A percentile compares a stretch with the other conserved stretches of the same genome.
These are phyloP conservation scores for Pseudozyma tsukubaensis DNA, from an alignment of 1,284 basidiomycete species.

Conservation along the genomic window DNA sequence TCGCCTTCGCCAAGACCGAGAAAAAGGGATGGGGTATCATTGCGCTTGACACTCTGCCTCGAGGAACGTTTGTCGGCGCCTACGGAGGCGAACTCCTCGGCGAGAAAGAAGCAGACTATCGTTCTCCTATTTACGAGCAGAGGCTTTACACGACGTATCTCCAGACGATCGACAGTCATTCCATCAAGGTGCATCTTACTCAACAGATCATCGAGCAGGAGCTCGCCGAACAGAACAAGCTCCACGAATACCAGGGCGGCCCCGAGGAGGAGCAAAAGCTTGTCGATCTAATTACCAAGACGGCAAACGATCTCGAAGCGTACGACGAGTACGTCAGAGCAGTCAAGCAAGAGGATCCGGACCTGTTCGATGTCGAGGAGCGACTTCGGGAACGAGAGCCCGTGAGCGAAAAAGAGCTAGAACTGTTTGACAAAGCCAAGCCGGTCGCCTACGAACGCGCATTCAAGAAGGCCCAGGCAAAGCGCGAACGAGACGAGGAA, in stretches of 20 bases:
- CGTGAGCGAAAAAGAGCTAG: not conserved
- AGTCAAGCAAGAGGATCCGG: not conserved
- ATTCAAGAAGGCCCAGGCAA: not conserved
- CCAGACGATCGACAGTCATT: slow-evolving; percentile 82
- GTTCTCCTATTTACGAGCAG: slow-evolving; percentile 79
- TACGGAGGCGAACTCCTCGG: slow-evolving; percentile 86
- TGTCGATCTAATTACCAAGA: slow-evolving; percentile 13
- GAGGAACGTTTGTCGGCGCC: slow-evolving; percentile 81
- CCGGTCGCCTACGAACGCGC: not conserved
- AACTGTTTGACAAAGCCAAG: too few species aligned
- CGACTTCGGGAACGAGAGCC: not conserved
- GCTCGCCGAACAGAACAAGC: slow-evolving; percentile 8
- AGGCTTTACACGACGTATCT: slow-evolving; percentile 82
- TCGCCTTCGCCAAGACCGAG: slow-evolving; percentile 75
- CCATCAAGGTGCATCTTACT: slow-evolving; percentile 72
- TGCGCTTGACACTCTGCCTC: slow-evolving; percentile 59
- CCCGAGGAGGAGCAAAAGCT: slow-evolving; percentile 7
- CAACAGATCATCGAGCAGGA: slow-evolving; percentile 40
- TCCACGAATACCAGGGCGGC: slow-evolving; percentile 20
- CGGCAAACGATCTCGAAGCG: slow-evolving; percentile 10
- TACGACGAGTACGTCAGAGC: slow-evolving; percentile 27
- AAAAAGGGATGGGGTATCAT: slow-evolving; percentile 76
- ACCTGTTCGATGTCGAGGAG: slow-evolving; percentile 3
- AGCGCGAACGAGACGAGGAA: not conserved
- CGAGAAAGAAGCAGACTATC: slow-evolving; percentile 76